Conservation (phyloP, 257 asterid genomes). For the Ilex asprella region DNA sequence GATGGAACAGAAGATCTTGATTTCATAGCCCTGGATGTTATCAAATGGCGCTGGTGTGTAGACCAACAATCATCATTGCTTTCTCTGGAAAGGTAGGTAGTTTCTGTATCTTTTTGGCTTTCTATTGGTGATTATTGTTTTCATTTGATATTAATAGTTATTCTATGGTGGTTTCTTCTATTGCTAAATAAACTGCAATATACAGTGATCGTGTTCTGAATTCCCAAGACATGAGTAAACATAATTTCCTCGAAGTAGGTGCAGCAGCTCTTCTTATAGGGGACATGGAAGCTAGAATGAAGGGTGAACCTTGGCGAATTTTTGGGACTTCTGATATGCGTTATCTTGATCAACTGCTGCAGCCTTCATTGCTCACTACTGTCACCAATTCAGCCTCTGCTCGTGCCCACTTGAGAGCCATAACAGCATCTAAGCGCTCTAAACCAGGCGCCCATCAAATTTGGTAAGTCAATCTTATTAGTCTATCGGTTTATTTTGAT, state of each 20-base stretch:
- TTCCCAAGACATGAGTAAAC: slow-evolving; percentile 63
- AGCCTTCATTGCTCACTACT: slow-evolving; percentile 92
- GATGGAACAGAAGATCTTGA: slow-evolving; percentile 72
- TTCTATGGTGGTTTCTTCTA: too few relatives aligned
- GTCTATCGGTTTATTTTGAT: slow-evolving; percentile 10
- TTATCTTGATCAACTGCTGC: slow-evolving; percentile 90
- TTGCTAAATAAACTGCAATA: slow-evolving; percentile 14
- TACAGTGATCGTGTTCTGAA: slow-evolving; percentile 75
- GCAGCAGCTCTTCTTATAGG: slow-evolving; percentile 99
- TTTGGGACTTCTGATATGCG: slow-evolving; percentile 92
- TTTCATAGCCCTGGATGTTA: slow-evolving; percentile 73
- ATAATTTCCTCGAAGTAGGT: slow-evolving; percentile 90
- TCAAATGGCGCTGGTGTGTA: slow-evolving; percentile 95
- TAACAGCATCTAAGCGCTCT: slow-evolving; percentile 88
- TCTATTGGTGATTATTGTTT: slow-evolving; percentile 16
- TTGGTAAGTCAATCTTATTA: slow-evolving; percentile 46
- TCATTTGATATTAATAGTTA: too few relatives aligned
- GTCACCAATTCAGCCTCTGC: slow-evolving; percentile 95
- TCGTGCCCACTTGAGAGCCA: slow-evolving; percentile 89
- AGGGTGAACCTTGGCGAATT: slow-evolving; percentile 82
- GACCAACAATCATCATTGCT: slow-evolving; percentile 70
- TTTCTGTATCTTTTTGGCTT: slow-evolving; percentile 18
- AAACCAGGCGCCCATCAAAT: slow-evolving; percentile 72
- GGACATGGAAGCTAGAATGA: slow-evolving; percentile 93
- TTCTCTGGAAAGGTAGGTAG: slow-evolving; percentile 66